Percentiles rank a stretch among this genome's conserved stretches.
These are phyloP conservation scores for Eurotiales sp. DNA, from an alignment of 2,329 filamentous ascomycete genomes.

Conservation along the genomic window DNA sequence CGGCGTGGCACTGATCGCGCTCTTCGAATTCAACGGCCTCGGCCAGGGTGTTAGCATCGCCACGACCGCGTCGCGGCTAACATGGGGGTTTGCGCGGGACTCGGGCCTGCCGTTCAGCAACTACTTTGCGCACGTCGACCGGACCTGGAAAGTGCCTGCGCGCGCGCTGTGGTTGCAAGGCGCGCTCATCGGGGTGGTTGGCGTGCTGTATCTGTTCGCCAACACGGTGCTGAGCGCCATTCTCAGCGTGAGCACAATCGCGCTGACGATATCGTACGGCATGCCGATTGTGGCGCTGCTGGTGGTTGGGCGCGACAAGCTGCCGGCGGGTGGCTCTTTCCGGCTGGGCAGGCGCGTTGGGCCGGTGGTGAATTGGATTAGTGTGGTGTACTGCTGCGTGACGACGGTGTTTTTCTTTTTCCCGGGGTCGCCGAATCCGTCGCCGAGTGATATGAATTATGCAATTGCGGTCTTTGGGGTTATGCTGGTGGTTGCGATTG, in stretches of 20 bases:
- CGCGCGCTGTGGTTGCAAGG: slow-evolving; percentile 53
- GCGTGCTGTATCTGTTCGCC: slow-evolving; percentile 55
- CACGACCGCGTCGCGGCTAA: slow-evolving; percentile 54
- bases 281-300: slow-evolving; percentile 51
- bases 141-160: slow-evolving; percentile 50
- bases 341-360: slow-evolving; percentile 44
- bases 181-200: slow-evolving; percentile 45
- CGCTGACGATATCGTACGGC: slow-evolving; percentile 51
- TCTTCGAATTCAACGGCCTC: slow-evolving; percentile 49
- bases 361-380: slow-evolving; percentile 45
- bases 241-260: slow-evolving; percentile 55
- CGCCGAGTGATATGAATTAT: slow-evolving; percentile 53
- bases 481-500: slow-evolving; percentile 49
- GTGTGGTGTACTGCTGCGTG: slow-evolving; percentile 50
- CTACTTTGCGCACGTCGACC: slow-evolving; percentile 41
- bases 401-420: slow-evolving; percentile 58
- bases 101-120: slow-evolving; percentile 37
- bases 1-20: slow-evolving; percentile 47
- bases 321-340: slow-evolving; percentile 44
- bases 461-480: slow-evolving; percentile 56
- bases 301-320: slow-evolving; percentile 50
- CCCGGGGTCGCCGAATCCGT: slow-evolving; percentile 44
- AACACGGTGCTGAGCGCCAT: slow-evolving; percentile 53
- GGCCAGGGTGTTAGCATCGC: slow-evolving; percentile 49
- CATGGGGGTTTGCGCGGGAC: slow-evolving; percentile 53